Evolutionary conservation across 2,329 filamentous ascomycete species (phyloP).

Genomic region (Venturiaceae sp.): DNA sequence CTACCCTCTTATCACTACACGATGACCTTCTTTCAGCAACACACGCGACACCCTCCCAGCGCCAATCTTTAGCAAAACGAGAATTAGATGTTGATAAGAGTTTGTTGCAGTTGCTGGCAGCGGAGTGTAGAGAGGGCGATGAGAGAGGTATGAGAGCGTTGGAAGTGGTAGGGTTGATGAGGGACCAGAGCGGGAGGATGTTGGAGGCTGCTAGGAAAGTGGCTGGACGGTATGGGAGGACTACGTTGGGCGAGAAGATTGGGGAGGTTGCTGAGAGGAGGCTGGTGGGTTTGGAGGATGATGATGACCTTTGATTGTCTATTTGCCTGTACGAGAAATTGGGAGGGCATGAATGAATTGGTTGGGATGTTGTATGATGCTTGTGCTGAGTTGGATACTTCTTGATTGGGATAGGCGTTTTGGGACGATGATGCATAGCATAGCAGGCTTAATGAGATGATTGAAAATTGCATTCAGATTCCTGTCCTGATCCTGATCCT

Average conservation of each 20-base stretch:
- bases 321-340: background rate
- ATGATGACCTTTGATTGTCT: conserved; percentile 19
- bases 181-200: conserved; percentile 78
- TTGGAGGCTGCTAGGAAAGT: conserved; percentile 85
- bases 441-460: background rate
- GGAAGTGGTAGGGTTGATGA: conserved; percentile 81
- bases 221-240: conserved; percentile 72
- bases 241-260: conserved; percentile 83
- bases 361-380: background rate
- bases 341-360: background rate
- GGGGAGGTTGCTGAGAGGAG: conserved; percentile 68
- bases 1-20: conserved; percentile 62
- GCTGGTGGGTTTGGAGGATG: conserved; percentile 50
- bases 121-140: conserved; percentile 87
- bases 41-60: conserved; percentile 54
- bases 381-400: background rate
- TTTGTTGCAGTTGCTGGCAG: conserved; percentile 75
- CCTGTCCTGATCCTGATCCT: background rate
- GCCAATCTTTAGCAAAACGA: conserved; percentile 55
- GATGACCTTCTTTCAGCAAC: conserved; percentile 60
- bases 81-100: conserved; percentile 86
- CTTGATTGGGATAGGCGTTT: background rate
- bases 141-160: conserved; percentile 90
- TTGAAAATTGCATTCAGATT: background rate
- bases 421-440: background rate